Conservation (phyloP, 2,329 filamentous ascomycete species). For the Nemania sp. region DNA sequence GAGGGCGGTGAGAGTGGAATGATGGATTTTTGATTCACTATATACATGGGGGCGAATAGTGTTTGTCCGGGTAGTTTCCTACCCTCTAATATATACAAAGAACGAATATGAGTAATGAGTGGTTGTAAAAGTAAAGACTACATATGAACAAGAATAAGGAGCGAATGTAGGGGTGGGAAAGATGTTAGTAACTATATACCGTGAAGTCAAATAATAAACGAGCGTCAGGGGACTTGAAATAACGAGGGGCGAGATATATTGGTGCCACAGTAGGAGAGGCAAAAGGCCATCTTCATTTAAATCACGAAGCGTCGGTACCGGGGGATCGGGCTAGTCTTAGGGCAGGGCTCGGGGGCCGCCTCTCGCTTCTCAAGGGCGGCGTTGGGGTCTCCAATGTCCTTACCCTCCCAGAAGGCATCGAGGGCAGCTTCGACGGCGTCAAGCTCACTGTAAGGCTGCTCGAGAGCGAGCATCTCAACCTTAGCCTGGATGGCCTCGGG, state of each 20-base stretch:
- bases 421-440: constrained; percentile 49
- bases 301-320: constrained; percentile 35
- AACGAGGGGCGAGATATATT: not conserved
- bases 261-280: too few relatives aligned
- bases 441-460: constrained; percentile 53
- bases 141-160: constrained; percentile 2
- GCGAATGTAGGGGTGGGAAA: too few relatives aligned
- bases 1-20: too few relatives aligned
- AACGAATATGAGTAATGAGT: constrained; percentile 15
- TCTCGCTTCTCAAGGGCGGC: constrained; percentile 35
- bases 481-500: constrained; percentile 47
- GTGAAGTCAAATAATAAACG: constrained; percentile 18
- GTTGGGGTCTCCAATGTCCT: constrained; percentile 40
- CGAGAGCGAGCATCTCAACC: constrained; percentile 50
- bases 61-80: not conserved
- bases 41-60: not conserved
- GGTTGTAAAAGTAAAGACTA: constrained; percentile 7
- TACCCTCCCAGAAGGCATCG: constrained; percentile 49
- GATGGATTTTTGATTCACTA: not conserved
- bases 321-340: constrained; percentile 27
- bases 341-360: constrained; percentile 30
- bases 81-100: constrained; percentile 1
- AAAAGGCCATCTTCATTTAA: not conserved
- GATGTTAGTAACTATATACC: constrained; percentile 30
- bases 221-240: not conserved